These are phyloP conservation scores for Hericium alpestre DNA, from an alignment of 768 basidiomycete species.

Conservation along the genomic window DNA sequence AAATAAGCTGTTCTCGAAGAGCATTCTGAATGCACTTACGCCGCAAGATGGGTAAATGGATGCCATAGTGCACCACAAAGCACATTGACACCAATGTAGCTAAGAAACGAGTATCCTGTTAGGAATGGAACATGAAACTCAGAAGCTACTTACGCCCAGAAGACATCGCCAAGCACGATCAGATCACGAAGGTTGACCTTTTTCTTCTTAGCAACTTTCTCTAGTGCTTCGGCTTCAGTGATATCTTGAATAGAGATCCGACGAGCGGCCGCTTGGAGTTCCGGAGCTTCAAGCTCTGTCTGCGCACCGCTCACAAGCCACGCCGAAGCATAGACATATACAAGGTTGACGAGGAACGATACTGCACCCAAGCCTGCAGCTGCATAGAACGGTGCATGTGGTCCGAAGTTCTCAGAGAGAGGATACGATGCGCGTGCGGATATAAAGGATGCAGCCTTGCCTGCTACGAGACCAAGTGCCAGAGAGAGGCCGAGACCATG, in stretches of 20 bases:
- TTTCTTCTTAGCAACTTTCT: constrained; percentile 56
- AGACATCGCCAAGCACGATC: constrained; percentile 59
- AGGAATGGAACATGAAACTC: background rate
- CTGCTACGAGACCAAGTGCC: constrained; percentile 74
- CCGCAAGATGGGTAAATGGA: constrained; percentile 66
- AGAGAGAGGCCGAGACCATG: constrained; percentile 69
- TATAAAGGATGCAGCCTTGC: constrained; percentile 69
- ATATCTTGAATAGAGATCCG: constrained; percentile 27
- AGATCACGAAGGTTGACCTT: constrained; percentile 52
- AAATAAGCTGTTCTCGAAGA: background rate
- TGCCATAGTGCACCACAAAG: constrained; percentile 71
- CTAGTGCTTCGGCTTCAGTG: constrained; percentile 51
- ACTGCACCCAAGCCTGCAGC: constrained; percentile 52
- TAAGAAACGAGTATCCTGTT: constrained; percentile 16
- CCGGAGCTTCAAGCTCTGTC: constrained; percentile 53
- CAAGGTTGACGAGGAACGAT: constrained; percentile 57
- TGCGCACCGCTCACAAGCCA: constrained; percentile 56
- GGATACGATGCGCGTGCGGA: constrained; percentile 70
- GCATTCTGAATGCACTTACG: constrained; percentile 32
- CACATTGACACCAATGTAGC: constrained; percentile 67
- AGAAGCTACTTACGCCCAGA: constrained; percentile 52
- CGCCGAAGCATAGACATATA: constrained; percentile 53
- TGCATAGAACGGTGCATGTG: constrained; percentile 65
- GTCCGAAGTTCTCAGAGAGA: constrained; percentile 55
- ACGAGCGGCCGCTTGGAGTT: constrained; percentile 45